phyloP scores from a whole-genome alignment of 2,329 filamentous ascomycete species.

The Fusarium tjaetaba region DNA sequence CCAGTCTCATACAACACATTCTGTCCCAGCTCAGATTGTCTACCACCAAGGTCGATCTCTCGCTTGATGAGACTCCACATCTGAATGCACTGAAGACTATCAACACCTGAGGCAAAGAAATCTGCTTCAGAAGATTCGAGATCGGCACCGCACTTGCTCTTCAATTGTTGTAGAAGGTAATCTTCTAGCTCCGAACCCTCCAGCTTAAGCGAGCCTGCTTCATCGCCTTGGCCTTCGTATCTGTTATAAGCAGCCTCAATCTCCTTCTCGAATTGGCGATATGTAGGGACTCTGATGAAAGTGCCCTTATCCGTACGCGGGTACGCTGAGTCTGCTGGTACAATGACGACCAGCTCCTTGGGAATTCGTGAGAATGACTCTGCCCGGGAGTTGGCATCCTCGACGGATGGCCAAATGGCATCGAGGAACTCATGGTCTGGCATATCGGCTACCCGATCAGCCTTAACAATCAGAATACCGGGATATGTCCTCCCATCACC shows the following conservation, averaged over 20 bases:
- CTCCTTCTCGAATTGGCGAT: constrained; percentile 53
- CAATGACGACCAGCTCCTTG: constrained; percentile 61
- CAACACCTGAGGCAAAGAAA: constrained; percentile 67
- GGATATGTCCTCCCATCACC: constrained; percentile 63
- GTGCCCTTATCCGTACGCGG: constrained; percentile 64
- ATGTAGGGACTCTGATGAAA: constrained; percentile 62
- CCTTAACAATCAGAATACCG: constrained; percentile 63
- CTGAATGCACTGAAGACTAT: constrained; percentile 67
- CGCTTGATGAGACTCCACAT: constrained; percentile 63
- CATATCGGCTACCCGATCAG: constrained; percentile 54
- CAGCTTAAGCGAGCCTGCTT: constrained; percentile 6
- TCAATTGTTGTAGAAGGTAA: constrained; percentile 38
- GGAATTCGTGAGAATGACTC: constrained; percentile 64
- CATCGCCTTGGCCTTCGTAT: constrained; percentile 21
- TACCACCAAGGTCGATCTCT: constrained; percentile 58
- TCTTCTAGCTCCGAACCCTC: constrained; percentile 43
- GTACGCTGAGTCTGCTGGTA: constrained; percentile 55
- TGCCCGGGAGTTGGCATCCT: constrained; percentile 59
- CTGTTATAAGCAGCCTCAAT: constrained; percentile 55
- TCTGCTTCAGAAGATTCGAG: constrained; percentile 49
- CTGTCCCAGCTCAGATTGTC: constrained; percentile 54
- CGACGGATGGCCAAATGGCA: constrained; percentile 59
- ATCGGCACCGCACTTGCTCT: constrained; percentile 46
- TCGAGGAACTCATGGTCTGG: constrained; percentile 58
- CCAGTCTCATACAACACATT: constrained; percentile 69